Conservation (phyloP, 345 rosid species). For the Excoecaria cochinchinensis region DNA sequence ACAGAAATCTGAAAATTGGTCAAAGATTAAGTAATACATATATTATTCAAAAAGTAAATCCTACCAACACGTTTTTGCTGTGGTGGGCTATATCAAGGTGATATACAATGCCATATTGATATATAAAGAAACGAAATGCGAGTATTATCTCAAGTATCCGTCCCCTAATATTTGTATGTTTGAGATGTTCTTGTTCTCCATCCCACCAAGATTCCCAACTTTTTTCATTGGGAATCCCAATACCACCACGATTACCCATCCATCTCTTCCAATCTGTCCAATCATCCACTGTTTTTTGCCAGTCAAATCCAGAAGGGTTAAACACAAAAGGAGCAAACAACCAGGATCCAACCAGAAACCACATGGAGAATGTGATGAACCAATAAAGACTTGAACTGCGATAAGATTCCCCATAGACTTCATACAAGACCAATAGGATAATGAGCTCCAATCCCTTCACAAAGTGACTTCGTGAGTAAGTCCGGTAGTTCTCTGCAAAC, state of each 20-base stretch:
- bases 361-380: constrained; percentile 78
- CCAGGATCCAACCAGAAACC: constrained; percentile 97
- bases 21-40: not conserved
- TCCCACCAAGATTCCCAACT: constrained; percentile 99
- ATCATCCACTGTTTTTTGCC: constrained; percentile 97
- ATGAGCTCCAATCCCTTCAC: constrained; percentile 85
- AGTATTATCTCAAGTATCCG: constrained; percentile 76
- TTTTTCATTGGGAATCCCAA: constrained; percentile 57
- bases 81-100: constrained; percentile 82
- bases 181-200: constrained; percentile 80
- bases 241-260: constrained; percentile 97
- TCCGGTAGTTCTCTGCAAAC: constrained; percentile 86
- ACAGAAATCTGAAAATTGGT: not conserved
- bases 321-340: constrained; percentile 90
- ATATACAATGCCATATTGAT: constrained; percentile 92
- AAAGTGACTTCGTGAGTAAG: constrained; percentile 90
- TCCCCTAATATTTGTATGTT: constrained; percentile 64
- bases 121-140: constrained; percentile 72
- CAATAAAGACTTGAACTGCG: constrained; percentile 65
- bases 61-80: constrained; percentile 65
- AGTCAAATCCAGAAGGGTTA: constrained; percentile 93
- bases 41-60: not conserved
- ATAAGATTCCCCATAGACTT: constrained; percentile 68
- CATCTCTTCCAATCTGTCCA: constrained; percentile 99
- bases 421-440: constrained; percentile 66